These are phyloP conservation scores for Microstroma glucosiphilum DNA, from an alignment of 1,284 basidiomycete species.

Conservation along the genomic window DNA sequence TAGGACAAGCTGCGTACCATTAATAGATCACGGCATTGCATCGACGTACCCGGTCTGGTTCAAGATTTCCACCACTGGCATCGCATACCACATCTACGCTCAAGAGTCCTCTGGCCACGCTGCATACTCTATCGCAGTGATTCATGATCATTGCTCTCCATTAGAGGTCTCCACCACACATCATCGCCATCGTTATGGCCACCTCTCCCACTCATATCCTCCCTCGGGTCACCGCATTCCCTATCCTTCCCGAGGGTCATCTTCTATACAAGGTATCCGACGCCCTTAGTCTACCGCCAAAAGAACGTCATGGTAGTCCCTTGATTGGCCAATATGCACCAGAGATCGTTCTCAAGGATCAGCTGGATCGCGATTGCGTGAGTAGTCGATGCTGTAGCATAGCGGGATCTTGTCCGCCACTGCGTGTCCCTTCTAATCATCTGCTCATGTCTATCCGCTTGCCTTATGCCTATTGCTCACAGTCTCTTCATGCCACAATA, in stretches of 20 bases:
- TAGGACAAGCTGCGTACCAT: too few species aligned
- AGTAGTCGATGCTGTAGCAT: not conserved
- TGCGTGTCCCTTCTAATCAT: too few species aligned
- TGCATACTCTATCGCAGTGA: too few species aligned
- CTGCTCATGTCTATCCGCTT: not conserved
- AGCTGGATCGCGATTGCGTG: slow-evolving; percentile 25
- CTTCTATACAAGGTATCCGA: slow-evolving; percentile 24
- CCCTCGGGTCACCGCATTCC: slow-evolving; percentile 18
- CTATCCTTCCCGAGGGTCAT: slow-evolving; percentile 28
- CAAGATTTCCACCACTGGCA: too few species aligned
- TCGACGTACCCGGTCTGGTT: too few species aligned
- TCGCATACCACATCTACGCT: too few species aligned
- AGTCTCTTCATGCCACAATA: slow-evolving; percentile 38
- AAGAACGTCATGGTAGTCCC: slow-evolving; percentile 20
- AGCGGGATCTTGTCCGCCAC: not conserved
- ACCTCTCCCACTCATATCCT: not conserved
- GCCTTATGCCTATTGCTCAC: not conserved
- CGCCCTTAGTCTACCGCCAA: slow-evolving; percentile 26
- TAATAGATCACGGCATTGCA: too few species aligned
- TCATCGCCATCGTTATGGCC: too few species aligned
- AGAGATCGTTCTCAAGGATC: slow-evolving; percentile 35
- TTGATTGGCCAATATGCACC: slow-evolving; percentile 34
- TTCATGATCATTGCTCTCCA: too few species aligned
- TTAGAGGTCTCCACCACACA: too few species aligned
- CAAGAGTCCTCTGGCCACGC: too few species aligned